These are phyloP conservation scores for Fusarium sp. DNA, from an alignment of 2,329 filamentous ascomycete species.

Conservation along the genomic window DNA sequence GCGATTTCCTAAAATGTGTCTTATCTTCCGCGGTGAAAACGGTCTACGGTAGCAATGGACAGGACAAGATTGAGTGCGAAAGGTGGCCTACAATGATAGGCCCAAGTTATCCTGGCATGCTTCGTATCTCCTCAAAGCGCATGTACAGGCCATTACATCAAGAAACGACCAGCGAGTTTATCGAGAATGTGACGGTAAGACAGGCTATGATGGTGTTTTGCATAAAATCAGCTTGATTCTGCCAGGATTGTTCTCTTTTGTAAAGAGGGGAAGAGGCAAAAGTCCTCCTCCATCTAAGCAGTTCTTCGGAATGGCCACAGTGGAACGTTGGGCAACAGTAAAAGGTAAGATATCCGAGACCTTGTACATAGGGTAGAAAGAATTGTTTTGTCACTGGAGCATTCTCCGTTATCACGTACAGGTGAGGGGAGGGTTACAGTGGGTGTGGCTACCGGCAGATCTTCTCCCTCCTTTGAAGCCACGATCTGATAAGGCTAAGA, in stretches of 20 bases:
- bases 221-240: background rate
- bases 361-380: background rate
- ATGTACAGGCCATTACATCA: too few species aligned
- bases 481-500: slow-evolving; percentile 32
- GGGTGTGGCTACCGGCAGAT: slow-evolving; percentile 27
- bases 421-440: slow-evolving; percentile 7
- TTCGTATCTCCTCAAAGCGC: background rate
- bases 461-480: slow-evolving; percentile 5
- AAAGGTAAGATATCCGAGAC: slow-evolving; percentile 1
- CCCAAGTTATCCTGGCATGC: background rate
- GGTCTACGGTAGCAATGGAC: background rate
- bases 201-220: background rate
- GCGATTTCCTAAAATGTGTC: background rate
- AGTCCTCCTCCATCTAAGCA: background rate
- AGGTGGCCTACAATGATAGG: slow-evolving; percentile 1
- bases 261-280: background rate
- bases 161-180: background rate
- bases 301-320: background rate
- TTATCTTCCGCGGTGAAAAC: background rate
- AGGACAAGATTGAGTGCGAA: background rate
- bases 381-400: background rate
- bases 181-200: background rate
- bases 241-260: background rate
- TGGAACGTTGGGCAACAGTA: background rate
- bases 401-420: slow-evolving; percentile 4